These are phyloP conservation scores for Fusarium sp. DNA, from an alignment of 2,329 filamentous ascomycete species.

Conservation along the genomic window DNA sequence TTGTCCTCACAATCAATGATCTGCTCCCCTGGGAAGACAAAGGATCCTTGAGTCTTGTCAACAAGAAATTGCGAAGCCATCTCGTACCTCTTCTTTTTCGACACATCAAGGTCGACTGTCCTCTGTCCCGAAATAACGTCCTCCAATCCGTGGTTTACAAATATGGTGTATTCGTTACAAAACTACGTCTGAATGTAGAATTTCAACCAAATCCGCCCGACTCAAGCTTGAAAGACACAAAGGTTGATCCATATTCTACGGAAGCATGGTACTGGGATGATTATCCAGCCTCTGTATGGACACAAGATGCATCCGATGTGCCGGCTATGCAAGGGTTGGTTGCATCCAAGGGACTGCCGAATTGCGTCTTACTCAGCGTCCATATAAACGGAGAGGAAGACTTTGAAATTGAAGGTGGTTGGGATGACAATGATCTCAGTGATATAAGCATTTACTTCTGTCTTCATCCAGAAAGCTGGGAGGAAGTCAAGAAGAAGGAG, in stretches of 20 bases:
- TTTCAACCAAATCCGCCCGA: background rate
- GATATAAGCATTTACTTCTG: conserved; percentile 4
- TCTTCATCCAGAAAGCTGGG: background rate
- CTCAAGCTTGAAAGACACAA: background rate
- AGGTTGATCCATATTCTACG: background rate
- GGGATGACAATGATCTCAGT: background rate
- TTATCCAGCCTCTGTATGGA: conserved; percentile 14
- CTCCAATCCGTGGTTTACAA: conserved; percentile 1
- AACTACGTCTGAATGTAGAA: background rate
- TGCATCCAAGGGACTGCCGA: conserved; percentile 6
- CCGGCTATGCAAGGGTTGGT: background rate
- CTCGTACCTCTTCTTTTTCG: conserved; percentile 4
- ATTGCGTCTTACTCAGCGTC: background rate
- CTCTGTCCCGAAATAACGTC: background rate
- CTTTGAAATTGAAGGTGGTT: background rate
- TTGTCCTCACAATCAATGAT: background rate
- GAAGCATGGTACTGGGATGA: background rate
- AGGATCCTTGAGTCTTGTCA: background rate
- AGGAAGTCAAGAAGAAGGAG: conserved; percentile 6
- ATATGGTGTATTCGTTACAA: background rate
- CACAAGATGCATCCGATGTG: background rate
- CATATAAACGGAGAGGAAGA: background rate
- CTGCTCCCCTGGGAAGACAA: background rate
- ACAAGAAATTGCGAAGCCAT: background rate
- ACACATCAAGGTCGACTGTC: conserved; percentile 9